Base-by-base conservation (phyloP, 2,329 filamentous ascomycete species). In the Coleophoma eucalyptorum region DNA sequence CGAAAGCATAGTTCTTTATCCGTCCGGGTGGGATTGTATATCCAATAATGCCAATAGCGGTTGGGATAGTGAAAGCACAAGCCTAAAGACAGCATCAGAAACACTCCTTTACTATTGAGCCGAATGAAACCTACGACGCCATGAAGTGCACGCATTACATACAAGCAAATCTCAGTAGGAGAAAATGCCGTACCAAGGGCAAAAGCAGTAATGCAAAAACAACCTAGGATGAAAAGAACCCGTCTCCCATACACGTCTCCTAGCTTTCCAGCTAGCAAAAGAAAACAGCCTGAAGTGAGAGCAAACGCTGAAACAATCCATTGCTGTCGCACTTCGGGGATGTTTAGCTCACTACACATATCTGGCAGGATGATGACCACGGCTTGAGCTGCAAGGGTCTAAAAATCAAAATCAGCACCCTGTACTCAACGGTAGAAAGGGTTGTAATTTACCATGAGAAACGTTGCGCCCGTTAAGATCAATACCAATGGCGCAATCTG, bases 1-100 rank as follows among this genome's bases (percentile, higher is more conserved):
- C 80, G 57, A 89, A 88, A 1, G 84, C 84, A 62, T 87, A 86
- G 58, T 86, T 88, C 67, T 87, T 88, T 4, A 83, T 80, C 55
- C 80, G 83, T 0, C 85, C 83, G 0, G 84, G 83, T 1, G 79
- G 78, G 49, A 89, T 89, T 0, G 82, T 87, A 1, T 80, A 79
- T 0, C 84, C 84, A 3, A 89, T 65, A 37, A 89, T 88, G 0
- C 86, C 86, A 60, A 89, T 81, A 0, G 85, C 86, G 0, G 84
- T 87, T 0, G 86, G 85, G 0, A 88, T 82, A 60, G 86, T 88
- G 15, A 84, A 83, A 2, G 86, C 85, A 21, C 64, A 55, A 35
- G 70, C 70, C 65, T 56, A 26, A 10, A 15, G 26, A 26, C 11
- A 20, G 40, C 19, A 21, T 43, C 12, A 21, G 42, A 7, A 37